Conservation (phyloP, 2,329 filamentous ascomycete species). For the Fusarium bactridioides region DNA sequence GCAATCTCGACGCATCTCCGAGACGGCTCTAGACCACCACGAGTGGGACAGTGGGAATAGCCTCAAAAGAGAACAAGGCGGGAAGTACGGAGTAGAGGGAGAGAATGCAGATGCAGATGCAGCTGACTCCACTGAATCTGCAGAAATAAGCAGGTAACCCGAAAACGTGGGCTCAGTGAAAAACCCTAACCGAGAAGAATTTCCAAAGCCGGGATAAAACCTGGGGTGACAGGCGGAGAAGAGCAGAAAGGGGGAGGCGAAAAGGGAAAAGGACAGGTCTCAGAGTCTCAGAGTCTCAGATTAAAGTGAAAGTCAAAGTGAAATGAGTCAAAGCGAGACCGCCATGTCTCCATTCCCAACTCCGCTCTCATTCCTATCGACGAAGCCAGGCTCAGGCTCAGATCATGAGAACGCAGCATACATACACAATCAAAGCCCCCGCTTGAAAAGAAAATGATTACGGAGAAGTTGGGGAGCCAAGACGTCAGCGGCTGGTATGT, state of each 20-base stretch:
- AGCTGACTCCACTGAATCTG: constrained; percentile 8
- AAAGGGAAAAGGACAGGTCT: neutral
- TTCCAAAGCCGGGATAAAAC: constrained; percentile 21
- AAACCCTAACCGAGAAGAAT: constrained; percentile 21
- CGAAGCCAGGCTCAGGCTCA: neutral
- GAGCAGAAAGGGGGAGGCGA: constrained; percentile 19
- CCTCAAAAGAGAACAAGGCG: constrained; percentile 12
- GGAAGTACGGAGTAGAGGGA: neutral
- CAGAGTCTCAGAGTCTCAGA: neutral
- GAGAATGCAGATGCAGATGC: neutral
- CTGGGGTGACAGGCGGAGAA: constrained; percentile 5
- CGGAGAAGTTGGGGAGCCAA: constrained; percentile 1
- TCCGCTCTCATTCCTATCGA: constrained; percentile 14
- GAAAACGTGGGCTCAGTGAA: constrained; percentile 16
- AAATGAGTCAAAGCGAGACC: neutral
- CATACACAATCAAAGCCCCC: neutral
- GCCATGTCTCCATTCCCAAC: constrained; percentile 14
- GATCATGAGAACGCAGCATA: neutral
- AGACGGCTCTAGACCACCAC: neutral
- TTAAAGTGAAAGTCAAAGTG: neutral
- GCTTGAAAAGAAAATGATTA: neutral
- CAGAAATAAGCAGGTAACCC: constrained; percentile 21
- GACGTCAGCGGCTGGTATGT: constrained; percentile 33
- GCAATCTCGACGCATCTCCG: constrained; percentile 13
- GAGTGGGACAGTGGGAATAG: constrained; percentile 26